Evolutionary conservation across 768 basidiomycete species (phyloP), one percentile per base, ranked within the genome.

Genomic region (Inosperma sp.): DNA sequence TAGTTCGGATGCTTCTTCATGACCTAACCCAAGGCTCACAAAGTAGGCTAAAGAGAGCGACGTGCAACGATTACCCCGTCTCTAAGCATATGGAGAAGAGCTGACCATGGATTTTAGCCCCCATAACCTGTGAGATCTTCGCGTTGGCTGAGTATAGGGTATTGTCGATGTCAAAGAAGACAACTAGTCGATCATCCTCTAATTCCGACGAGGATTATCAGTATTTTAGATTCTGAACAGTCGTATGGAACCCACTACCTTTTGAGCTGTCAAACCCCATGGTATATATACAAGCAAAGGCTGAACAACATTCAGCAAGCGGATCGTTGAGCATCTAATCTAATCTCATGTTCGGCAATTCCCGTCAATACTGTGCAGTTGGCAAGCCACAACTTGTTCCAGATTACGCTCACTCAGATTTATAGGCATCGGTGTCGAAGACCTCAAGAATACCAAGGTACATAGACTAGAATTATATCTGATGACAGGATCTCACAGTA

Each of bases 101-200:
- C 71, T 40, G 57, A 84, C 90, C 80, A 59, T 90, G 88, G 44
- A 92, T 92, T 45, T 81, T 79, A 53, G 82, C 66, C 10, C 84
- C 83, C 91, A 93, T 92, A 14, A 79, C 83, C 54, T 86, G 80
- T 4, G 84, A 82, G 46, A 93, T 88, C 64, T 76, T 81, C 16
- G 82, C 73, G 58, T 78, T 83, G 1, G 86, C 80, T 7, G 88
- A 87, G 65, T 93, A 93, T 13, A 93, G 75, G 3, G 89, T 91
- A 59, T 93, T 92, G 67, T 93, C 91, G 52, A 93, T 88, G 62
- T 92, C 90, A 53, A 93, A 81, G 79, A 83, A 92, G 44, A 89
- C 74, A 42, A 90, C 68, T 54, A 66, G 66, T 12, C 82, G 79
- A 31, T 79, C 74, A 72, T 88, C 86, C 56, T 35, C 26, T n/a